Conservation (phyloP, 2,329 filamentous ascomycete genomes). For the Coleophoma crateriformis region DNA sequence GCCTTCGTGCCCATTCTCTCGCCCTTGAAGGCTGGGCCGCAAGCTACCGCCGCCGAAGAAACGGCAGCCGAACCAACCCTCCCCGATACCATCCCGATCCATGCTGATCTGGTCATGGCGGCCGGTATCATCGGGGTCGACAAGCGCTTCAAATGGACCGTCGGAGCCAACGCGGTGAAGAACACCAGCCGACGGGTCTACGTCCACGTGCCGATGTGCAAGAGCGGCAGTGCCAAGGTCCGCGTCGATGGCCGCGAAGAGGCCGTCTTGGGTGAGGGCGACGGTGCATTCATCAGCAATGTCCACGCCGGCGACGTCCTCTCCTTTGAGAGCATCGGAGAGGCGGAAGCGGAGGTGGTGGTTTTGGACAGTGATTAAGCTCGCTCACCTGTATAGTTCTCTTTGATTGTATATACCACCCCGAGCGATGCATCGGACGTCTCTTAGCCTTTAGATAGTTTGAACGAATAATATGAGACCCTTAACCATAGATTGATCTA, state of each 20-base stretch:
- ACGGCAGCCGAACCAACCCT: constrained; percentile 55
- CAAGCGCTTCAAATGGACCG: constrained; percentile 62
- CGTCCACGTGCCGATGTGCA: constrained; percentile 75
- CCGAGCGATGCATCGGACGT: too few species aligned
- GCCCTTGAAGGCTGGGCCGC: constrained; percentile 60
- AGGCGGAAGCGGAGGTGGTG: constrained; percentile 54
- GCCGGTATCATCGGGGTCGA: constrained; percentile 67
- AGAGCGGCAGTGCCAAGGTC: constrained; percentile 68
- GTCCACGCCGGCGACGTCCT: constrained; percentile 61
- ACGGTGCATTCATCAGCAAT: constrained; percentile 70
- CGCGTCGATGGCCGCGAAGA: constrained; percentile 61
- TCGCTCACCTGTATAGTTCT: too few species aligned
- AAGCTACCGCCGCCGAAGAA: constrained; percentile 58
- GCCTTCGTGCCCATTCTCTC: constrained; percentile 72
- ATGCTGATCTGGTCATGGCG: constrained; percentile 79
- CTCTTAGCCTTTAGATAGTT: too few species aligned
- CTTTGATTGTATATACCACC: too few species aligned
- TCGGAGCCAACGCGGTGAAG: constrained; percentile 51
- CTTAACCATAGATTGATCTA: too few species aligned
- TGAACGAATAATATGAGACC: too few species aligned
- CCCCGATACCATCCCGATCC: constrained; percentile 70
- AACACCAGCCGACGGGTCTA: constrained; percentile 65
- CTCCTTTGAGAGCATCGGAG: constrained; percentile 60
- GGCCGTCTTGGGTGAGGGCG: constrained; percentile 66
- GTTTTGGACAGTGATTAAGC: constrained; percentile 21